These are phyloP conservation scores for Fraxinus ornus DNA, from an alignment of 305 asterid genomes.

Conservation along the genomic window DNA sequence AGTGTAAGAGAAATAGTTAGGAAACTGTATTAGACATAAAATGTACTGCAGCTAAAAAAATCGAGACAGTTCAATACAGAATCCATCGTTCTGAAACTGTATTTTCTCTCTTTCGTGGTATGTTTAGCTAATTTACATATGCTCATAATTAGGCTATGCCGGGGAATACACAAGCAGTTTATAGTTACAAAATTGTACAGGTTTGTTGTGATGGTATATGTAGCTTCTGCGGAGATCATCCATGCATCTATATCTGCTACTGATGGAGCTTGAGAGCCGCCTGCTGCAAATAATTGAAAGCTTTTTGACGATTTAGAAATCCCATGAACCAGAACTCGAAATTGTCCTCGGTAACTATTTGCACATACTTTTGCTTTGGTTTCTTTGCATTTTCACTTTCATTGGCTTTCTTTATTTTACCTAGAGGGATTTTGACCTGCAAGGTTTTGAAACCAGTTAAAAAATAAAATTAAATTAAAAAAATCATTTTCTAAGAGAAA, in stretches of 20 bases:
- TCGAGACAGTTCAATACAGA: background rate
- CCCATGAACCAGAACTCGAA: slow-evolving; percentile 65
- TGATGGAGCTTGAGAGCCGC: slow-evolving; percentile 30
- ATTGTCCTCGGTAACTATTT: slow-evolving; percentile 45
- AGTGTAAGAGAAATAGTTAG: background rate
- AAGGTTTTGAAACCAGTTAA: slow-evolving; percentile 4
- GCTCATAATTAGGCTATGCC: background rate
- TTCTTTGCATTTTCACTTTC: slow-evolving; percentile 41
- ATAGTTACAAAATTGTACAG: background rate
- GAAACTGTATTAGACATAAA: background rate
- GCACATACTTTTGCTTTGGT: slow-evolving; percentile 49
- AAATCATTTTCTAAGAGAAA: background rate
- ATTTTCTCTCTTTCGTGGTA: background rate
- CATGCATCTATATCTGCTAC: background rate
- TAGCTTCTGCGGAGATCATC: background rate
- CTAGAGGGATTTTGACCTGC: slow-evolving; percentile 49
- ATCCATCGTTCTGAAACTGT: background rate
- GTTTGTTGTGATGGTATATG: background rate
- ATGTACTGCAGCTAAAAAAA: background rate
- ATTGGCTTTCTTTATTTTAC: slow-evolving; percentile 37
- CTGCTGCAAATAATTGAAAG: slow-evolving; percentile 44
- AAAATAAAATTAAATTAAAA: too few relatives aligned
- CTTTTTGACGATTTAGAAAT: slow-evolving; percentile 42
- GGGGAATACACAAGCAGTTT: background rate
- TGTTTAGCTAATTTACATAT: background rate